A percentile compares a stretch with the other conserved stretches of the same genome.
These are phyloP conservation scores for Solanum appendiculatum DNA, from an alignment of 257 asterid species.

Conservation along the genomic window DNA sequence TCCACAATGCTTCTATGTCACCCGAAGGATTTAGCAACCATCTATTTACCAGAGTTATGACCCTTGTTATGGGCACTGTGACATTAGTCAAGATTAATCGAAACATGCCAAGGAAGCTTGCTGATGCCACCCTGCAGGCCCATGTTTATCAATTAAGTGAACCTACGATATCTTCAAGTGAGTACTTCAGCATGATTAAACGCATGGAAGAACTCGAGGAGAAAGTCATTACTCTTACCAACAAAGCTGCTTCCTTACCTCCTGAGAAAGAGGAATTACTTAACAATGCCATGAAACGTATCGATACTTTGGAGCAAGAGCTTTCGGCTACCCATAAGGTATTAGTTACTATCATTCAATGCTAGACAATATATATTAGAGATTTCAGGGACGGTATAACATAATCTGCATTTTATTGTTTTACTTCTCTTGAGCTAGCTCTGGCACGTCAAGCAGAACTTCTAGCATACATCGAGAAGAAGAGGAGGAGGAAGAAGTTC, in stretches of 20 bases:
- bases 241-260: too few species aligned
- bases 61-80: too few species aligned
- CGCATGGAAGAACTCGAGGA: too few species aligned
- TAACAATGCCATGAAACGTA: conserved; percentile 47
- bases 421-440: conserved; percentile 48
- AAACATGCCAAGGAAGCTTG: too few species aligned
- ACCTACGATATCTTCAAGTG: too few species aligned
- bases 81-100: too few species aligned
- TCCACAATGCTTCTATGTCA: conserved; percentile 14
- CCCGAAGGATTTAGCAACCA: too few species aligned
- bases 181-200: too few species aligned
- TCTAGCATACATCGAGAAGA: conserved; percentile 61
- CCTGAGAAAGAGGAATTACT: conserved; percentile 79
- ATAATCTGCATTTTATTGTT: background rate
- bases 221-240: too few species aligned
- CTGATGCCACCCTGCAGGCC: too few species aligned
- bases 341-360: background rate
- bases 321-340: conserved; percentile 59
- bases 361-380: background rate
- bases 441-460: conserved; percentile 60
- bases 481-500: conserved; percentile 81
- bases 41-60: too few species aligned
- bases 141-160: too few species aligned
- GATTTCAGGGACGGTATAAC: background rate
- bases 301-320: conserved; percentile 66